Percentiles rank a stretch among this genome's conserved stretches.
These are phyloP conservation scores for Posidonia oceanica DNA, from an alignment of 116 monocot genomes.

Conservation along the genomic window DNA sequence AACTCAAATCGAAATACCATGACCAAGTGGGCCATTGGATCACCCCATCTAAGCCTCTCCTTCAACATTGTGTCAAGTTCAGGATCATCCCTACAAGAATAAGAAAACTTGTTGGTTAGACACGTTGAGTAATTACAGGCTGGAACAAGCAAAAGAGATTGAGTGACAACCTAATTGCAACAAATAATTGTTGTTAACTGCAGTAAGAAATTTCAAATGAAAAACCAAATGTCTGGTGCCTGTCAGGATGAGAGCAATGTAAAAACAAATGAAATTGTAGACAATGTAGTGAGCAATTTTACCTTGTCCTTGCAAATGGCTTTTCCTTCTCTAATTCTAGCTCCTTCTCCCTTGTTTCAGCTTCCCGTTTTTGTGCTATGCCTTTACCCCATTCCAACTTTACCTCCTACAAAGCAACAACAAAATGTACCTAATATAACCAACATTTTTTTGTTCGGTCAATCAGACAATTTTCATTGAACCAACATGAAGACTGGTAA, in stretches of 20 bases:
- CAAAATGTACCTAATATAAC: not conserved
- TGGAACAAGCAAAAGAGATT: too few relatives aligned
- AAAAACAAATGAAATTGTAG: too few relatives aligned
- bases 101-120: not conserved
- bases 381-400: slow-evolving; percentile 97
- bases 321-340: slow-evolving; percentile 68
- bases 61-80: slow-evolving; percentile 87
- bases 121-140: too few relatives aligned
- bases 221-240: too few relatives aligned
- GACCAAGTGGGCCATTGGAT: slow-evolving; percentile 95
- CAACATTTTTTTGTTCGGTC: not conserved
- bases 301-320: slow-evolving; percentile 94
- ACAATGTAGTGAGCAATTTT: not conserved
- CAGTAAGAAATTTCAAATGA: too few relatives aligned
- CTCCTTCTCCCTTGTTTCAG: slow-evolving; percentile 46
- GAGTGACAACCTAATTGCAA: too few relatives aligned
- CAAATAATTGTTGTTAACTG: too few relatives aligned
- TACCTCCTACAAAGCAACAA: slow-evolving; percentile 37
- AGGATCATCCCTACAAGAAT: slow-evolving; percentile 65
- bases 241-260: too few relatives aligned
- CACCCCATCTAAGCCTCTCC: slow-evolving; percentile 85
- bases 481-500: too few relatives aligned
- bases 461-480: not conserved
- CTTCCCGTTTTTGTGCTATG: slow-evolving; percentile 78
- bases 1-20: slow-evolving; percentile 36